A percentile compares a stretch with the other conserved stretches of the same genome.
phyloP scores from a whole-genome alignment of 2,329 filamentous ascomycete species.

The Sclerotinia nivalis region DNA sequence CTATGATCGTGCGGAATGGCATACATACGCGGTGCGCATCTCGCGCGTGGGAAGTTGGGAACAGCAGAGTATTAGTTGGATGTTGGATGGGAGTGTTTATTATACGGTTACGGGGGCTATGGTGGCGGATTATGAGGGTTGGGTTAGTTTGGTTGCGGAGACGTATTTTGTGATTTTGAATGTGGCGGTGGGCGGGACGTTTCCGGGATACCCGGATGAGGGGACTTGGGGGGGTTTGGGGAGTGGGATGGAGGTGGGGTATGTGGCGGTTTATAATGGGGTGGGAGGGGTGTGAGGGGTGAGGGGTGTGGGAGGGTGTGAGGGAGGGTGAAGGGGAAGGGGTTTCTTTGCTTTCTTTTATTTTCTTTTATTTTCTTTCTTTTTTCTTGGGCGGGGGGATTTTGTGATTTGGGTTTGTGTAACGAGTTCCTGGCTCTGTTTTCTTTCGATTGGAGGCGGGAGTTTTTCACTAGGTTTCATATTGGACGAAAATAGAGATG shows the following conservation, averaged over 20 bases:
- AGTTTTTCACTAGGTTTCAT: no score
- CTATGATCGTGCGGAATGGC: neutral
- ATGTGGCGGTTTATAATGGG: constrained; percentile 7
- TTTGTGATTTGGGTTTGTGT: no score
- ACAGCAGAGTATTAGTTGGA: neutral
- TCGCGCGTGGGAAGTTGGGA: neutral
- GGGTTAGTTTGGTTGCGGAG: neutral
- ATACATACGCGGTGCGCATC: neutral
- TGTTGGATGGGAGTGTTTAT: neutral
- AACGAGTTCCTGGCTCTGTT: no score
- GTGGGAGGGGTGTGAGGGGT: neutral
- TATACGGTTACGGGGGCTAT: neutral
- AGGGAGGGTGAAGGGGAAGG: neutral
- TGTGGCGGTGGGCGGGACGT: neutral
- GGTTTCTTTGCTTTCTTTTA: neutral
- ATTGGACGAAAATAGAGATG: no score
- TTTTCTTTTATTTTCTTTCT: neutral
- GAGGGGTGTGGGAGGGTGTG: neutral
- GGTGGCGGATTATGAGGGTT: neutral
- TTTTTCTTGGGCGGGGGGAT: no score
- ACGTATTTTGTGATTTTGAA: neutral
- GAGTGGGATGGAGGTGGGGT: constrained; percentile 2
- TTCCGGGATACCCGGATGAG: neutral
- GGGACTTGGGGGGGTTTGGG: neutral
- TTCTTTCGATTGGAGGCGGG: no score